Percentiles rank a stretch among this genome's conserved stretches.
Conservation (phyloP, 352 stramenopile species). For the Phytophthora nicotianae region DNA sequence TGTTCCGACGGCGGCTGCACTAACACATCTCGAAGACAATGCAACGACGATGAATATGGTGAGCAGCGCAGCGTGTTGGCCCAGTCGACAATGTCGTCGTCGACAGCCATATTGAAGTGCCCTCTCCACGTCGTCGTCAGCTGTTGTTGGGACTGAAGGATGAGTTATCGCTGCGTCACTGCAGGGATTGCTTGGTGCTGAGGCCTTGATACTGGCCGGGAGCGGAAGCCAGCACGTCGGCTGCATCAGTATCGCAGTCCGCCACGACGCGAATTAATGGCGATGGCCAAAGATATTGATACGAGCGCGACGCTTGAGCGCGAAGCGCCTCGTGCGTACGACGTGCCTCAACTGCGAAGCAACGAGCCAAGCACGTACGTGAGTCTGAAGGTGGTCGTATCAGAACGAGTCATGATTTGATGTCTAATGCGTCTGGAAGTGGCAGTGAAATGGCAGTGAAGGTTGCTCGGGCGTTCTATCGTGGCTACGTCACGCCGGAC, state of each 20-base stretch:
- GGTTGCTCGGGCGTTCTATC: slow-evolving; percentile 3
- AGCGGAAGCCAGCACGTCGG: neutral
- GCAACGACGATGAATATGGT: slow-evolving; percentile 8
- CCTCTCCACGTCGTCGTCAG: neutral
- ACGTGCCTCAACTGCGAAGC: neutral
- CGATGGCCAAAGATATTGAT: neutral
- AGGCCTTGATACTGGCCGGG: neutral
- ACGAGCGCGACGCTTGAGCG: neutral
- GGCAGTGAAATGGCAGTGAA: neutral
- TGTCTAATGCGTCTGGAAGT: neutral
- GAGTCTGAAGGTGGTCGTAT: slow-evolving; percentile 11
- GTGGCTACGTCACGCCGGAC: too few relatives aligned
- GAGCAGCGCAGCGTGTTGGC: slow-evolving; percentile 8
- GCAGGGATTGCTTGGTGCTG: neutral
- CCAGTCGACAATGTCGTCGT: slow-evolving; percentile 10
- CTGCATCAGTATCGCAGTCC: neutral
- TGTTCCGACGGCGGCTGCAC: slow-evolving; percentile 33
- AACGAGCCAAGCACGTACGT: slow-evolving; percentile 7
- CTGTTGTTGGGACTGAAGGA: neutral
- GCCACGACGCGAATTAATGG: too few relatives aligned
- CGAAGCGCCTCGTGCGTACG: neutral
- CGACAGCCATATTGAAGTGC: slow-evolving; percentile 1
- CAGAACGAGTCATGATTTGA: neutral
- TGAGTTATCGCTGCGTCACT: slow-evolving; percentile 15
- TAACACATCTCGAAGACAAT: slow-evolving; percentile 11